A percentile compares a stretch with the other conserved stretches of the same genome.
Conservation (phyloP, 129 eudicot genomes). For the Centella asiatica region DNA sequence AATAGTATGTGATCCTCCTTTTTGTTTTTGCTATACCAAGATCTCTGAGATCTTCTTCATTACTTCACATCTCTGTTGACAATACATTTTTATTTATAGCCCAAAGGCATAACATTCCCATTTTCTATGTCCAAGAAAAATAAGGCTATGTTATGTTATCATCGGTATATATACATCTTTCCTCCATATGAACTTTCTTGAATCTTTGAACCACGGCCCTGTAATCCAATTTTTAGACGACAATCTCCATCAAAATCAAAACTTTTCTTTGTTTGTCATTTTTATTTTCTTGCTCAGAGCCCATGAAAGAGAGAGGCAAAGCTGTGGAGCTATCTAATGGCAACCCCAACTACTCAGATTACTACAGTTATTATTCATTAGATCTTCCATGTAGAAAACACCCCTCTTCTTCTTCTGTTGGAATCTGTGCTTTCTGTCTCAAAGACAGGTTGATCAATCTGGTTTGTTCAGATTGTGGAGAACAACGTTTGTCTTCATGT, state of each 20-base stretch:
- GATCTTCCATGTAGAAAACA: constrained; percentile 65
- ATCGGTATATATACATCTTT: not conserved
- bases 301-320: constrained; percentile 65
- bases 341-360: constrained; percentile 15
- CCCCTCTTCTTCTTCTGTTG: constrained; percentile 55
- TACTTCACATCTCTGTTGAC: not conserved
- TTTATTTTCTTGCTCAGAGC: not conserved
- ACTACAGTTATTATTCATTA: constrained; percentile 34
- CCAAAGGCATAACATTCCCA: not conserved
- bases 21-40: not conserved
- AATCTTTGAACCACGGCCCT: too few species aligned
- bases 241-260: not conserved
- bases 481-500: constrained; percentile 69
- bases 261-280: not conserved
- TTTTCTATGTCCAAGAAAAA: constrained; percentile 4
- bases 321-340: constrained; percentile 29
- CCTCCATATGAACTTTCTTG: not conserved
- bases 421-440: constrained; percentile 70
- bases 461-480: constrained; percentile 81
- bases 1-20: not conserved
- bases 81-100: not conserved
- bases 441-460: constrained; percentile 53
- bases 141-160: constrained; percentile 4
- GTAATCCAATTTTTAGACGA: not conserved
- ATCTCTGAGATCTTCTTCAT: constrained; percentile 2